phyloP scores from a whole-genome alignment of 179 eudicot species.

The Sideroxylon spinosum region DNA sequence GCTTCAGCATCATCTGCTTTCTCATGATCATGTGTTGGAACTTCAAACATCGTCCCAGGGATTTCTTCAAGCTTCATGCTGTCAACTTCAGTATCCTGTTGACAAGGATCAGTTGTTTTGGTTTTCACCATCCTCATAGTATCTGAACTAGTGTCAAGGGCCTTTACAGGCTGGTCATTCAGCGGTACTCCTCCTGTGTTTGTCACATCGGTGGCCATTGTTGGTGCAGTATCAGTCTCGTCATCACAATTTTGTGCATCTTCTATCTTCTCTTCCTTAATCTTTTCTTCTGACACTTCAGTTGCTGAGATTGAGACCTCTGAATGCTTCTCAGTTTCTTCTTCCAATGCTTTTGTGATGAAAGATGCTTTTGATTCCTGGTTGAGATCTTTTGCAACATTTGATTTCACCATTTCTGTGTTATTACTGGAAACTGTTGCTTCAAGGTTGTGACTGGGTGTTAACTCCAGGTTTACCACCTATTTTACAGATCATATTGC shows the following conservation, averaged over 20 bases:
- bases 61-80: conserved; percentile 11
- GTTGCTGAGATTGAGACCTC: conserved; percentile 8
- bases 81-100: conserved; percentile 12
- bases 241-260: background rate
- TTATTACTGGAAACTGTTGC: conserved; percentile 6
- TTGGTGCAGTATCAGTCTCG: conserved; percentile 11
- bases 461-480: conserved; percentile 6
- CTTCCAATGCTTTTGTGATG: conserved; percentile 15
- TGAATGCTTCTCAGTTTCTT: conserved; percentile 2
- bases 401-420: background rate
- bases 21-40: background rate
- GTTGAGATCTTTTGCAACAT: conserved; percentile 18
- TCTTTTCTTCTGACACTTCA: conserved; percentile 14
- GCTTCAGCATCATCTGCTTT: conserved; percentile 6
- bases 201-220: conserved; percentile 1
- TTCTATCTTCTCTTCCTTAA: conserved; percentile 4
- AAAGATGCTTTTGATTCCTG: conserved; percentile 18
- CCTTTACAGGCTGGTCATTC: conserved; percentile 2
- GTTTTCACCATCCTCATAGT: background rate
- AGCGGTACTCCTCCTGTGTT: conserved; percentile 11
- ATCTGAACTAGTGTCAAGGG: background rate
- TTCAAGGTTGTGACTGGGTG: conserved; percentile 1
- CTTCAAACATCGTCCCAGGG: background rate
- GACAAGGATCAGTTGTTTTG: background rate
- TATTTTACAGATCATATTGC: conserved; percentile 6